phyloP scores from a whole-genome alignment of 345 rosid genomes.

The Toxicodendron radicans region DNA sequence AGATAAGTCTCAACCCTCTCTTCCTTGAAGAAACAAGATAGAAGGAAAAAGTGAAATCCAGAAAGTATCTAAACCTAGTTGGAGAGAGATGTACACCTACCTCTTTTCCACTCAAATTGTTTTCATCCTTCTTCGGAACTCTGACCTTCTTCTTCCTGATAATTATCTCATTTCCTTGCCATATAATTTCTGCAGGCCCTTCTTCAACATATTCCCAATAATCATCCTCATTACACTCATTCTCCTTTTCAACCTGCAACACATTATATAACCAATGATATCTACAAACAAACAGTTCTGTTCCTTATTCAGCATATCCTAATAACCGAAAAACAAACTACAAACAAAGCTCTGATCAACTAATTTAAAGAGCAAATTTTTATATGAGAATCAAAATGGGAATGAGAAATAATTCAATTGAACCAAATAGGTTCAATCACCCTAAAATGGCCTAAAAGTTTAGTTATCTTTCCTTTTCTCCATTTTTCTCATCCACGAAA shows the following conservation, averaged over 20 bases:
- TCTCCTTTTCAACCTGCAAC: conserved; percentile 47
- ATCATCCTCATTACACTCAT: conserved; percentile 49
- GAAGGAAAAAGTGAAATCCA: too few species aligned
- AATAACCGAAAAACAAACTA: too few species aligned
- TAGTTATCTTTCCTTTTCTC: too few species aligned
- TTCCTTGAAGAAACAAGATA: not conserved
- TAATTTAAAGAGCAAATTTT: too few species aligned
- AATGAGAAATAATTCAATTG: not conserved
- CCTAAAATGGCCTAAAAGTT: too few species aligned
- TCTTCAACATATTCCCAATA: conserved; percentile 85
- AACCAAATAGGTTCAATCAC: not conserved
- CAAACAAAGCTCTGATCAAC: not conserved
- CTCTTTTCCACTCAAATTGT: conserved; percentile 38
- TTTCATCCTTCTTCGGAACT: conserved; percentile 57
- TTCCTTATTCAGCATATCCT: not conserved
- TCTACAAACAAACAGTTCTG: not conserved
- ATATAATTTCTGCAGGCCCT: conserved; percentile 90
- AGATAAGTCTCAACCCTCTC: not conserved
- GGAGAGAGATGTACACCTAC: conserved; percentile 29
- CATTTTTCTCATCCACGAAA: not conserved
- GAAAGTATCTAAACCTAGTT: conserved; percentile 4
- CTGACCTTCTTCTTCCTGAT: conserved; percentile 73
- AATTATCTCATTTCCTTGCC: conserved; percentile 87
- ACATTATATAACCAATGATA: not conserved
- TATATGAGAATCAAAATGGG: not conserved